Percentiles rank a stretch among this genome's conserved stretches.
These are phyloP conservation scores for Platanthera zijinensis DNA, from an alignment of 106 monocot genomes.

Conservation along the genomic window DNA sequence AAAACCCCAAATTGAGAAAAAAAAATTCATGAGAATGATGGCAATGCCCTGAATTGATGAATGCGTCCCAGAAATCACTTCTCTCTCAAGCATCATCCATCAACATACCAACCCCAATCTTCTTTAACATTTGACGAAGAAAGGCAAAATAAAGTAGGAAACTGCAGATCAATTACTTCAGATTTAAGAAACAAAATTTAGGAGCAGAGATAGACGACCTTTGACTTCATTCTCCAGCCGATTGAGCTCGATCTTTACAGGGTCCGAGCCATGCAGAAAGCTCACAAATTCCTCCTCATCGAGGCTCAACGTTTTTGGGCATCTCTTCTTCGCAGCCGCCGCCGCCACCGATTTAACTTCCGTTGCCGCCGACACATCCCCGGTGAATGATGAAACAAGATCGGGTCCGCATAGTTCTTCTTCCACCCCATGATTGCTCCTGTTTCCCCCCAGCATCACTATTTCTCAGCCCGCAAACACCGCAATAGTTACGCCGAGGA, in stretches of 20 bases:
- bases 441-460: slow-evolving; percentile 8
- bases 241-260: slow-evolving; percentile 77
- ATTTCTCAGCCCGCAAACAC: neutral
- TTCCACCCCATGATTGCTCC: neutral
- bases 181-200: neutral
- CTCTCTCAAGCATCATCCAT: no score
- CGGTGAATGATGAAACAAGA: neutral
- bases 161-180: neutral
- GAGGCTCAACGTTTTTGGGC: slow-evolving; percentile 23
- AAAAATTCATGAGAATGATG: no score
- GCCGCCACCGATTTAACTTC: neutral
- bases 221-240: slow-evolving; percentile 60
- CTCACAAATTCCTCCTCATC: slow-evolving; percentile 54
- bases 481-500: neutral
- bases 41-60: no score
- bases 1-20: neutral
- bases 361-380: slow-evolving; percentile 1
- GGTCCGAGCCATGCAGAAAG: slow-evolving; percentile 66
- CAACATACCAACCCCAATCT: no score
- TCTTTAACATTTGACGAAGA: neutral
- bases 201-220: slow-evolving; percentile 22
- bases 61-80: no score
- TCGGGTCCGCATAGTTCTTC: slow-evolving; percentile 5
- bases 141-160: neutral
- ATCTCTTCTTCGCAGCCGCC: slow-evolving; percentile 26